Evolutionary conservation across 768 basidiomycete species (phyloP).

Genomic region (Aureoboletus auriporus): DNA sequence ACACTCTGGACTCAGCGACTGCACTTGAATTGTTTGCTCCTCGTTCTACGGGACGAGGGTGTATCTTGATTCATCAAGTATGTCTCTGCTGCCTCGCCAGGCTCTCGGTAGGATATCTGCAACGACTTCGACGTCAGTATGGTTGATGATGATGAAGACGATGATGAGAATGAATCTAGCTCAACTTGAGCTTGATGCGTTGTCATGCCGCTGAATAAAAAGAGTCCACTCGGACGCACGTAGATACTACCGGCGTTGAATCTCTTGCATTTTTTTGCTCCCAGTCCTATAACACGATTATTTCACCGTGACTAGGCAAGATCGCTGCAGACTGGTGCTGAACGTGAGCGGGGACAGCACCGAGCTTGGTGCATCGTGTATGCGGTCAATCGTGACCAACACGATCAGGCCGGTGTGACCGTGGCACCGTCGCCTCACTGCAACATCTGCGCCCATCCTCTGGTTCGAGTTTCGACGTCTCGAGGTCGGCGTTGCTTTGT

Average conservation of each 20-base stretch:
- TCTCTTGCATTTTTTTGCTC: too few species aligned
- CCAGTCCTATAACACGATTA: conserved; percentile 43
- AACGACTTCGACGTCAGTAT: conserved; percentile 91
- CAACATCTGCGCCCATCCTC: conserved; percentile 5
- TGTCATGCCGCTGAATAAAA: background rate
- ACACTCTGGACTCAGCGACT: conserved; percentile 86
- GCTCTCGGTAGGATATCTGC: conserved; percentile 91
- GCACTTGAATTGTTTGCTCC: conserved; percentile 82
- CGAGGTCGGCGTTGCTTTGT: conserved; percentile 4
- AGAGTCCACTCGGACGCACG: background rate
- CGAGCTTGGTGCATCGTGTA: conserved; percentile 58
- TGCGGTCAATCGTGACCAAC: conserved; percentile 10
- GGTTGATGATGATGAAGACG: conserved; percentile 55
- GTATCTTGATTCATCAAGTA: conserved; percentile 97
- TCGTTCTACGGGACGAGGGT: conserved; percentile 88
- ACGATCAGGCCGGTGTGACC: conserved; percentile 8
- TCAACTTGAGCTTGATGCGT: too few species aligned
- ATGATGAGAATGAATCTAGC: conserved; percentile 22
- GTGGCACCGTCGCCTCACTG: background rate
- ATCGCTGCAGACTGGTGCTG: conserved; percentile 76
- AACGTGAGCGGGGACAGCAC: conserved; percentile 75
- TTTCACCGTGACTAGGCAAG: conserved; percentile 57
- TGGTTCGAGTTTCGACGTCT: conserved; percentile 1
- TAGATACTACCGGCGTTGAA: too few species aligned
- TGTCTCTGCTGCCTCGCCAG: conserved; percentile 81